Conservation (phyloP, 352 stramenopile species). For the Halophytophthora polymorphica region DNA sequence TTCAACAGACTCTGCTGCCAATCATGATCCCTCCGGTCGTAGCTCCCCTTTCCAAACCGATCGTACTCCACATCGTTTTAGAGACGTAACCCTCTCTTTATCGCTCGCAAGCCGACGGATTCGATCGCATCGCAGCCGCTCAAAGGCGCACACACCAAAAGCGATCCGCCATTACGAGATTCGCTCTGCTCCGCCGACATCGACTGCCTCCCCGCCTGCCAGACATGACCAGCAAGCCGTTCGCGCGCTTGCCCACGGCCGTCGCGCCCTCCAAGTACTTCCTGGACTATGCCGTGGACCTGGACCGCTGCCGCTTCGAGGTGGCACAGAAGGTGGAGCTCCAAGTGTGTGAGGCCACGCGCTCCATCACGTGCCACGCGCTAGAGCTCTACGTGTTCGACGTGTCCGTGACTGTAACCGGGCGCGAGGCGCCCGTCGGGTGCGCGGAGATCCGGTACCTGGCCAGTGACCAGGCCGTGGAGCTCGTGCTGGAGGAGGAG, state of each 20-base stretch:
- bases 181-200: neutral
- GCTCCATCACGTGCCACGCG: slow-evolving; percentile 90
- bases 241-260: slow-evolving; percentile 60
- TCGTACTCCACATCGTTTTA: too few relatives aligned
- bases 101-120: too few relatives aligned
- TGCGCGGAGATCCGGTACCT: slow-evolving; percentile 61
- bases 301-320: slow-evolving; percentile 71
- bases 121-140: too few relatives aligned
- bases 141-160: too few relatives aligned
- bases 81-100: too few relatives aligned
- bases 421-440: slow-evolving; percentile 24
- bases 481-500: slow-evolving; percentile 43
- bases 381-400: slow-evolving; percentile 91
- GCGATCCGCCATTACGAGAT: too few relatives aligned
- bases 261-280: slow-evolving; percentile 68
- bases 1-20: too few relatives aligned
- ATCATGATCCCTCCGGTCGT: too few relatives aligned
- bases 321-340: slow-evolving; percentile 62
- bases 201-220: neutral
- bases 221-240: slow-evolving; percentile 35
- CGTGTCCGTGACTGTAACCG: slow-evolving; percentile 45
- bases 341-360: slow-evolving; percentile 54
- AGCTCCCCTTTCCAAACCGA: too few relatives aligned
- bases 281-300: slow-evolving; percentile 75
- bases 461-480: slow-evolving; percentile 48